A percentile compares a stretch with the other conserved stretches of the same genome.
These are phyloP conservation scores for Tremella yokohamensis DNA, from an alignment of 768 basidiomycete genomes.

Conservation along the genomic window DNA sequence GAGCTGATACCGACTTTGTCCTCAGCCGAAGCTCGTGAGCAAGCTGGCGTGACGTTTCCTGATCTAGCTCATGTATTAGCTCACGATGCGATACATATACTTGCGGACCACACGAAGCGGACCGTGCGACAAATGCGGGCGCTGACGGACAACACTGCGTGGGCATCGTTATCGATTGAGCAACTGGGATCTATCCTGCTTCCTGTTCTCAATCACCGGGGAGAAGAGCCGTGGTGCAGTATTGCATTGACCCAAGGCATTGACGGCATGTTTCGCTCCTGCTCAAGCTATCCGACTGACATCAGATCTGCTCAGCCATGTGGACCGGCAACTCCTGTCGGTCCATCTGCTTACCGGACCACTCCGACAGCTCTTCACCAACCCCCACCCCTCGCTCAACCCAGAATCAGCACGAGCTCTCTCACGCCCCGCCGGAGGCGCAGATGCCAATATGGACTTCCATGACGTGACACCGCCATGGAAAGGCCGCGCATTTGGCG, in stretches of 20 bases:
- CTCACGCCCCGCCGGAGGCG: conserved; percentile 30
- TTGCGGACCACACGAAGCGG: too few species aligned
- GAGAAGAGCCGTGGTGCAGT: too few species aligned
- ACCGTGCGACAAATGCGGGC: too few species aligned
- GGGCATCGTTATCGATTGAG: background rate
- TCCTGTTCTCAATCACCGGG: background rate
- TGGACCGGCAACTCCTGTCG: conserved; percentile 5
- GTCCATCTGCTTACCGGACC: conserved; percentile 18
- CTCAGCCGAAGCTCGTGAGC: too few species aligned
- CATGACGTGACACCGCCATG: conserved; percentile 28
- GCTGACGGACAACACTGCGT: too few species aligned
- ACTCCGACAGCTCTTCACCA: conserved; percentile 28
- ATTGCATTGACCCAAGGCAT: too few species aligned
- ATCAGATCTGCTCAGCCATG: too few species aligned
- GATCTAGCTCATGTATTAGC: too few species aligned
- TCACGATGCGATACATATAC: too few species aligned
- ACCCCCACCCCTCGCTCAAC: conserved; percentile 38
- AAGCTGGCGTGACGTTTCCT: too few species aligned
- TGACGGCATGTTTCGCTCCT: background rate
- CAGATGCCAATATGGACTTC: conserved; percentile 29
- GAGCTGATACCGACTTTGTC: too few species aligned
- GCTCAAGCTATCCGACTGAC: too few species aligned
- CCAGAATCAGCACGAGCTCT: conserved; percentile 31
- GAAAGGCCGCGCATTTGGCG: conserved; percentile 25
- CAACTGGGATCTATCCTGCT: background rate